These are phyloP conservation scores for Trichosporon sp. DNA, from an alignment of 1,284 basidiomycete species.

Conservation along the genomic window DNA sequence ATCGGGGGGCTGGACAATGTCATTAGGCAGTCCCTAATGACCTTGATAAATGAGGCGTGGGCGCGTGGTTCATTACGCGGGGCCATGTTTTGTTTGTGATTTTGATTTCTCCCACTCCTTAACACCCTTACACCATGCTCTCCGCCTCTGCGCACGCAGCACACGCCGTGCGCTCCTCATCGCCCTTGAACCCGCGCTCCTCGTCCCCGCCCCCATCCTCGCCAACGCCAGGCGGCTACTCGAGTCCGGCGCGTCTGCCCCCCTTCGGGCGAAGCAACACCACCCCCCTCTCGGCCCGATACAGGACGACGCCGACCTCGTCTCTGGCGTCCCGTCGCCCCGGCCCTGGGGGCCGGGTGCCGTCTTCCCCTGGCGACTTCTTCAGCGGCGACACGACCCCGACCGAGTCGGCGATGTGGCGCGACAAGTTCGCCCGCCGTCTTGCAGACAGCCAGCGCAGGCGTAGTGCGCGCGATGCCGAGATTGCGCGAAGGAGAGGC, in stretches of 20 bases:
- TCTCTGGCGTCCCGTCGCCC: slow-evolving; percentile 14
- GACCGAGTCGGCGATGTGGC: slow-evolving; percentile 47
- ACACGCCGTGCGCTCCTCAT: slow-evolving; percentile 36
- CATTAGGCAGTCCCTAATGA: neutral
- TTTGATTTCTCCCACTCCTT: neutral
- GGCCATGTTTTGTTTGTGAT: slow-evolving; percentile 19
- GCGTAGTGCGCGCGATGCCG: slow-evolving; percentile 33
- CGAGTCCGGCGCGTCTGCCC: slow-evolving; percentile 20
- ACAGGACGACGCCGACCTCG: slow-evolving; percentile 24
- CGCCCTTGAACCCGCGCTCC: slow-evolving; percentile 47
- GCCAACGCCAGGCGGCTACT: slow-evolving; percentile 30
- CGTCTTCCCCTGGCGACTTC: slow-evolving; percentile 31
- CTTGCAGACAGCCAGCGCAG: slow-evolving; percentile 44
- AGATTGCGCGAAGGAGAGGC: slow-evolving; percentile 40
- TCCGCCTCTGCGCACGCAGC: slow-evolving; percentile 24
- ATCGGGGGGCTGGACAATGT: neutral
- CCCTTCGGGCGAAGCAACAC: slow-evolving; percentile 1
- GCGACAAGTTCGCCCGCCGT: slow-evolving; percentile 42
- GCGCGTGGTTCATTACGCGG: slow-evolving; percentile 15
- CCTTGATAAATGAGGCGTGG: neutral
- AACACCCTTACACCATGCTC: slow-evolving; percentile 24
- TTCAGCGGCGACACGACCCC: slow-evolving; percentile 47
- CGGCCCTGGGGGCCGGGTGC: neutral
- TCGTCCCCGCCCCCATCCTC: slow-evolving; percentile 36
- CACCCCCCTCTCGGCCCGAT: slow-evolving; percentile 30